These are phyloP conservation scores for Alternaria novae-zelandiae DNA, from an alignment of 2,329 filamentous ascomycete species.

Conservation along the genomic window DNA sequence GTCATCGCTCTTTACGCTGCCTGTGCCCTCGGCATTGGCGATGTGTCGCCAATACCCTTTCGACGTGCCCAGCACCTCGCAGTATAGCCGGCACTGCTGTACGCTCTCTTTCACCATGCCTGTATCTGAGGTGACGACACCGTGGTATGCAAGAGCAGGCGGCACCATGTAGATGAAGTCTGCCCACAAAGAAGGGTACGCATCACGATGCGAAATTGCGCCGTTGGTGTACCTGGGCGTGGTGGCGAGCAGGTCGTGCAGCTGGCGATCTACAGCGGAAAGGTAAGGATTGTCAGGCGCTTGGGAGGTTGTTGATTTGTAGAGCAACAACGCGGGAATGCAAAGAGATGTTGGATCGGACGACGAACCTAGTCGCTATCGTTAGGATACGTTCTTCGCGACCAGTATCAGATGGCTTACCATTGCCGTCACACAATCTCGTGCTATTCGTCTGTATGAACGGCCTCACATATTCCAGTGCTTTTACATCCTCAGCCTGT, in stretches of 20 bases:
- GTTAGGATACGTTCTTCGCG: not conserved
- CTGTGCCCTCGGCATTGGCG: constrained; percentile 33
- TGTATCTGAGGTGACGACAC: constrained; percentile 47
- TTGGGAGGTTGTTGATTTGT: constrained; percentile 41
- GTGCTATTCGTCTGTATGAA: constrained; percentile 37
- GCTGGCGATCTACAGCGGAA: constrained; percentile 46
- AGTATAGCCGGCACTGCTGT: constrained; percentile 52
- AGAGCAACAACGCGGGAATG: constrained; percentile 54
- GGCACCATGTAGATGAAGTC: constrained; percentile 60
- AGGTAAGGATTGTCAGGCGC: constrained; percentile 26
- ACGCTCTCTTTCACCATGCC: constrained; percentile 47
- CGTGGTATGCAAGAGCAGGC: constrained; percentile 58
- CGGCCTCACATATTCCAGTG: constrained; percentile 45
- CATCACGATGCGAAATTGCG: constrained; percentile 57
- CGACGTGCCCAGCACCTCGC: constrained; percentile 45
- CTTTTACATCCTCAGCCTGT: constrained; percentile 30
- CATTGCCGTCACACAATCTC: constrained; percentile 45
- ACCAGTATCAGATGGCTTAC: too few species aligned
- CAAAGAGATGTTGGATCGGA: constrained; percentile 56
- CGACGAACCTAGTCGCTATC: constrained; percentile 32
- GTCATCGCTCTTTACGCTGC: constrained; percentile 32
- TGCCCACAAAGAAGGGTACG: constrained; percentile 55
- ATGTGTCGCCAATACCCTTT: constrained; percentile 56
- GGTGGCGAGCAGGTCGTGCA: constrained; percentile 47
- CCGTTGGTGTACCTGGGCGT: constrained; percentile 54